These are phyloP conservation scores for Hirschfeldia incana DNA, from an alignment of 345 rosid genomes.

Conservation along the genomic window DNA sequence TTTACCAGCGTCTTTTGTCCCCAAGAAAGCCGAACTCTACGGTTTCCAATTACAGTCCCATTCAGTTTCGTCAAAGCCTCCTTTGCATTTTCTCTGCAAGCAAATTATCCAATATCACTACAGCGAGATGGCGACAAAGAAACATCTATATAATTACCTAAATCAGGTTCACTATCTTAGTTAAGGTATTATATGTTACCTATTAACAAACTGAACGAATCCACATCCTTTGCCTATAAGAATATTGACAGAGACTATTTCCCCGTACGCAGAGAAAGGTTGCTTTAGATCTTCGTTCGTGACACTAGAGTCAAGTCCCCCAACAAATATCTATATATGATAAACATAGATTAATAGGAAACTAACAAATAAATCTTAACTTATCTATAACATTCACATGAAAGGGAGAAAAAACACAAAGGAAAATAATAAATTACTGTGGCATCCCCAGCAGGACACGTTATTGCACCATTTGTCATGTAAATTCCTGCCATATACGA, in stretches of 20 bases:
- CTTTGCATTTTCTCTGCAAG: constrained; percentile 72
- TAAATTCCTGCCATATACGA: constrained; percentile 54
- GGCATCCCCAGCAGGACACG: constrained; percentile 75
- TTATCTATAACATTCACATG: constrained; percentile 26
- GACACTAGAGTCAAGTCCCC: constrained; percentile 89
- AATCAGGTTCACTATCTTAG: background rate
- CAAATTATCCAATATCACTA: background rate
- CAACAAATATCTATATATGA: constrained; percentile 83
- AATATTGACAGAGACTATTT: constrained; percentile 86
- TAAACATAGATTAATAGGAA: constrained; percentile 24
- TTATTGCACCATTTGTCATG: constrained; percentile 59
- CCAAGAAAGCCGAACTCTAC: constrained; percentile 83
- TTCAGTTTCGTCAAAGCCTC: constrained; percentile 84
- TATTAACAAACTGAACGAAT: constrained; percentile 53
- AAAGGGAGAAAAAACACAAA: constrained; percentile 1
- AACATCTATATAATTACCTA: background rate
- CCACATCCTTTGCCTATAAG: constrained; percentile 94
- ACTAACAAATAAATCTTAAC: background rate
- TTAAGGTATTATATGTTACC: no score
- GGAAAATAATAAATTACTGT: constrained; percentile 53
- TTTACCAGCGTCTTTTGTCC: constrained; percentile 82
- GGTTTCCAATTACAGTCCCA: constrained; percentile 65
- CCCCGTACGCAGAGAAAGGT: constrained; percentile 79
- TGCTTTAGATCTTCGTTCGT: constrained; percentile 80
- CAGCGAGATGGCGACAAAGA: background rate